A percentile compares a stretch with the other conserved stretches of the same genome.
Conservation (phyloP, 345 rosid genomes). For the Lepidium didymum region DNA sequence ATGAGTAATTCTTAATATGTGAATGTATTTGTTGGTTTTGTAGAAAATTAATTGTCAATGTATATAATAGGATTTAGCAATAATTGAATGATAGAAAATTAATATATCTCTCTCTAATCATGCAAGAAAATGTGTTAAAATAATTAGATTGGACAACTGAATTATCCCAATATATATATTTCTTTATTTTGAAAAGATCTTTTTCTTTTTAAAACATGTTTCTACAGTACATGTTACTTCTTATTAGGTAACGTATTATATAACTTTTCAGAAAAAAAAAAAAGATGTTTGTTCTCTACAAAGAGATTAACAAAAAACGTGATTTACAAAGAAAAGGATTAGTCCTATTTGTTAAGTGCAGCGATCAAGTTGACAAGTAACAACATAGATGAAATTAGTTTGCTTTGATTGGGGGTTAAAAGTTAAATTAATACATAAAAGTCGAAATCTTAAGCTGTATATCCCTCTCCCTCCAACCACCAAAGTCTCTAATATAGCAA, state of each 20-base stretch:
- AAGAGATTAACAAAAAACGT: not conserved
- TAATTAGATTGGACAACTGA: not conserved
- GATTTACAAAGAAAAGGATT: not conserved
- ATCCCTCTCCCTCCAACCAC: not conserved
- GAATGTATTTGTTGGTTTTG: not conserved
- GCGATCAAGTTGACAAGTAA: not conserved
- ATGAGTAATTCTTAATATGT: not conserved
- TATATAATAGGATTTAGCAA: not conserved
- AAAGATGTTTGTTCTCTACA: not conserved
- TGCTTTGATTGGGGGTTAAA: conserved; percentile 1
- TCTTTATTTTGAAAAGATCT: not conserved
- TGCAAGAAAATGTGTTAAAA: not conserved
- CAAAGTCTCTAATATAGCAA: not conserved
- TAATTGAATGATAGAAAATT: not conserved
- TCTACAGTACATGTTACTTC: not conserved
- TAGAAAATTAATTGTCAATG: not conserved
- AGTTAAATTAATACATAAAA: not conserved
- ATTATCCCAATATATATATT: not conserved
- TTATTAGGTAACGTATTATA: not conserved
- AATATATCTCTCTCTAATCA: not conserved
- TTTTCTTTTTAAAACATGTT: not conserved
- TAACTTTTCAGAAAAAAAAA: not conserved
- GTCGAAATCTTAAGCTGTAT: not conserved
- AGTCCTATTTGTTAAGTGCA: not conserved
- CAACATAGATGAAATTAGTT: not conserved